Evolutionary conservation across 2,329 filamentous ascomycete species (phyloP).

Genomic region (Diplodia scrobiculata): DNA sequence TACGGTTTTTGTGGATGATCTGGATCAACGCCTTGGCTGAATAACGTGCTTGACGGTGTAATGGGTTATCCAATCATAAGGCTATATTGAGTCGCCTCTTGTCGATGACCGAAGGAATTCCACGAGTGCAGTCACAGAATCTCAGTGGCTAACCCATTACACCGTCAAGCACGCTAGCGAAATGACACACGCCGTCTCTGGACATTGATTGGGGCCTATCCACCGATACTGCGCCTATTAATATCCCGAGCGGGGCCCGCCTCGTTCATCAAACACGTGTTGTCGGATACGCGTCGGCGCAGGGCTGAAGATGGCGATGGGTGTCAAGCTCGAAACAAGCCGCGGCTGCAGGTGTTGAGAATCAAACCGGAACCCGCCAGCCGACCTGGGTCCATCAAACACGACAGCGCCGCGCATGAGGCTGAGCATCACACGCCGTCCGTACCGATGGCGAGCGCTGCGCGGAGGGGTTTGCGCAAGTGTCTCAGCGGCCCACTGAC

Average conservation of each 20-base stretch:
- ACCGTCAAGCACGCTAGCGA: no score
- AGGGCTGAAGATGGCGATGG: constrained; percentile 11
- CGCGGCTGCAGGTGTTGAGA: background rate
- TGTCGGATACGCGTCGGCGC: constrained; percentile 15
- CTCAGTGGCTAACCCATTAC: no score
- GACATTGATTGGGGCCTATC: constrained; percentile 6
- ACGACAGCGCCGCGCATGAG: background rate
- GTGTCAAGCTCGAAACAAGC: constrained; percentile 13
- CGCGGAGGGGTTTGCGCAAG: background rate
- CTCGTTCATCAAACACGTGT: constrained; percentile 16
- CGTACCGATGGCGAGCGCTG: background rate
- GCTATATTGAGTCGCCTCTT: no score
- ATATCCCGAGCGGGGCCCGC: constrained; percentile 11
- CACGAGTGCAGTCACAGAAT: no score
- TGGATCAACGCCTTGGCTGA: constrained; percentile 19
- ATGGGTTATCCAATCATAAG: no score
- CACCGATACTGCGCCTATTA: constrained; percentile 7
- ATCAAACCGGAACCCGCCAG: constrained; percentile 16
- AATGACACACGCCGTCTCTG: background rate
- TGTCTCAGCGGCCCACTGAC: constrained; percentile 11
- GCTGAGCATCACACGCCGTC: background rate
- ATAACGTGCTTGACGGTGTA: no score
- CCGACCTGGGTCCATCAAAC: background rate
- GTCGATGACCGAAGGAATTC: no score
- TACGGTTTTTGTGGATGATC: constrained; percentile 2